Base-by-base conservation (phyloP, 176 grass and related monocot species). In the Musa schizocarpa region DNA sequence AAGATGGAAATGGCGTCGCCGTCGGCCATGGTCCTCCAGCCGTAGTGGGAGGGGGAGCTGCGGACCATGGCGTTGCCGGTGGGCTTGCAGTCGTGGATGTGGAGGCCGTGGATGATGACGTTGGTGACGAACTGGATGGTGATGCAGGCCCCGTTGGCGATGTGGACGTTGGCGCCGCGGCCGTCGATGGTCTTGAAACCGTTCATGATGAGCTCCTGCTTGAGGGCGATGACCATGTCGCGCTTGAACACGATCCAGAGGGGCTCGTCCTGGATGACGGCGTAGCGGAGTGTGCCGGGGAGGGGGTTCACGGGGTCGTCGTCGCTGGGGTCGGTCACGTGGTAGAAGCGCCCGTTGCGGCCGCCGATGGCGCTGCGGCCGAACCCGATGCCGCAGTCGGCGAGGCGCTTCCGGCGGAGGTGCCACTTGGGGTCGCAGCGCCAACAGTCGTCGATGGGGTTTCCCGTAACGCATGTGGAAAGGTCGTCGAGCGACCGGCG, bases 51-150 rank as follows among this genome's bases (percentile, higher is more conserved):
- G 23, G 63, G 63, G 22, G 63, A 65, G 23, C 63, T 65, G 23
- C 63, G 63, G 63, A 65, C 63, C 63, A 65, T 29, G 8, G 63
- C 63, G 63, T 65, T 65, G 23, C 63, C 63, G 63, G 63, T 65
- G 63, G 63, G 63, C 63, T 65, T 65, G 63, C 63, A 65, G 63
- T 65, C 63, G 63, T 65, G 63, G 63, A 65, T 65, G 22, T 65
- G 11, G 63, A 65, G 63, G 23, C 63, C 63, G 63, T 65, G 63
- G 20, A 65, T 26, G n/a, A 65, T 65, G 63, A 65, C 13, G 63
- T 65, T 65, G 20, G 63, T 65, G 22, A 65, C 63, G 23, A 65
- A 65, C 22, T 65, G 63, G 63, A 65, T 65, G n/a, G 63, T 65
- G 63, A 65, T 65, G 63, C 63, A 65, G 63, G 63, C 63, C 24